These are phyloP conservation scores for Vanilla planifolia DNA, from an alignment of 106 monocot species.

Conservation along the genomic window DNA sequence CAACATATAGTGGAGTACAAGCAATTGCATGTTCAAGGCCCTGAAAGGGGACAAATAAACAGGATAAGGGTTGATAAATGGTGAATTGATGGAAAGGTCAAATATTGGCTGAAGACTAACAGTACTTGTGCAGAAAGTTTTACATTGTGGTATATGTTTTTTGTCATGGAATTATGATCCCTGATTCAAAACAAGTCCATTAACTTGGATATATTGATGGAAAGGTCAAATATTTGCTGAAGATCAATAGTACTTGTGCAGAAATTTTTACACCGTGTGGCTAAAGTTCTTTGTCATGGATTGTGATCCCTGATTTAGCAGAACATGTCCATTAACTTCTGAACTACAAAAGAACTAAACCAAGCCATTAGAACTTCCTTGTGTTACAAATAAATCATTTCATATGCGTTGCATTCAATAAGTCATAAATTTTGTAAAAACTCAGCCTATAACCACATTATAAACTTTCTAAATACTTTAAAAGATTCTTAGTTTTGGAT, in stretches of 20 bases:
- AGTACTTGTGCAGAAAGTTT: slow-evolving; percentile 83
- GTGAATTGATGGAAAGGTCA: not conserved
- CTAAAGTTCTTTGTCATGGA: slow-evolving; percentile 87
- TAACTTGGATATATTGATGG: not conserved
- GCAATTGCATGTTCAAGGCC: slow-evolving; percentile 27
- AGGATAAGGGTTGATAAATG: not conserved
- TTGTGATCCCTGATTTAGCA: slow-evolving; percentile 67
- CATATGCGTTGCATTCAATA: no score
- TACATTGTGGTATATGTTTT: slow-evolving; percentile 76
- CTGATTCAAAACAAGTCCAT: slow-evolving; percentile 17
- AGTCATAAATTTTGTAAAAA: no score
- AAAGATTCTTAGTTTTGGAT: no score
- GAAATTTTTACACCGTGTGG: slow-evolving; percentile 84
- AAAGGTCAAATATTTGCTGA: not conserved
- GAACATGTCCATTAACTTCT: not conserved
- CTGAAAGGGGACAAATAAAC: slow-evolving; percentile 12
- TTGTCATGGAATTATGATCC: slow-evolving; percentile 87
- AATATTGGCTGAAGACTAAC: not conserved
- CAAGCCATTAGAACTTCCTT: no score
- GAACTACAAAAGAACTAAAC: not conserved
- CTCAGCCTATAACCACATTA: no score
- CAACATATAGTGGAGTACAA: slow-evolving; percentile 63
- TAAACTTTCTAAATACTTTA: no score
- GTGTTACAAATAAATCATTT: no score
- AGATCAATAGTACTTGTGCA: slow-evolving; percentile 47